A percentile compares a stretch with the other conserved stretches of the same genome.
Evolutionary conservation across 140 eudicot species (phyloP).

Genomic region (Flaveria floridana): DNA sequence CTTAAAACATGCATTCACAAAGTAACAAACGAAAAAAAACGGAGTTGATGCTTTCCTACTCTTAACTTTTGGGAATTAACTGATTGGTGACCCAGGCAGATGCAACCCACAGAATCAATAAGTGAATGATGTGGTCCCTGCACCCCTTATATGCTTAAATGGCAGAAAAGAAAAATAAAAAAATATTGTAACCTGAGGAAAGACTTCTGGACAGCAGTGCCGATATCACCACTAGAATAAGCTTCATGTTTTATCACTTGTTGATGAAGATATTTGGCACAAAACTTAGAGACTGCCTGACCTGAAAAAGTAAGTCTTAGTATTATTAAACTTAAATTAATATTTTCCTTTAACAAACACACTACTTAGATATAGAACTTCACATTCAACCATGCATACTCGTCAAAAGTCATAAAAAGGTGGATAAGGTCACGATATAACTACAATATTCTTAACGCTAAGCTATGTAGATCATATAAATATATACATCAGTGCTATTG

Average conservation of each 20-base stretch:
- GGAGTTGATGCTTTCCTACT: constrained; percentile 14
- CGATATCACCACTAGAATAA: constrained; percentile 64
- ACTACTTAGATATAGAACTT: constrained; percentile 7
- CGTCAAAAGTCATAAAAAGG: constrained; percentile 9
- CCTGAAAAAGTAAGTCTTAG: constrained; percentile 46
- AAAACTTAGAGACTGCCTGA: constrained; percentile 77
- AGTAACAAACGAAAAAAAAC: neutral
- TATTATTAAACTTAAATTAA: neutral
- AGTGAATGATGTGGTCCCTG: constrained; percentile 11
- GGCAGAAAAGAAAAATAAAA: constrained; percentile 14
- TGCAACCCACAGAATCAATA: neutral
- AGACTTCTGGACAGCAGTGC: constrained; percentile 58
- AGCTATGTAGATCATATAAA: constrained; percentile 11
- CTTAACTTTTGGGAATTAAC: neutral
- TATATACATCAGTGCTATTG: constrained; percentile 16
- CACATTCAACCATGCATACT: constrained; percentile 22
- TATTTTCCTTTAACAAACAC: neutral
- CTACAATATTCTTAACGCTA: neutral
- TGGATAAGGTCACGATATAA: constrained; percentile 16
- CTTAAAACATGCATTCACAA: constrained; percentile 16
- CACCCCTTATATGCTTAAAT: constrained; percentile 8
- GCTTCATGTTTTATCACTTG: constrained; percentile 85
- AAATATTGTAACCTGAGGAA: constrained; percentile 64
- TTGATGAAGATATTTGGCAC: constrained; percentile 92
- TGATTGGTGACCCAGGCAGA: neutral